Conservation (phyloP, 2,329 filamentous ascomycete species). For the Biscogniauxia mediterranea region DNA sequence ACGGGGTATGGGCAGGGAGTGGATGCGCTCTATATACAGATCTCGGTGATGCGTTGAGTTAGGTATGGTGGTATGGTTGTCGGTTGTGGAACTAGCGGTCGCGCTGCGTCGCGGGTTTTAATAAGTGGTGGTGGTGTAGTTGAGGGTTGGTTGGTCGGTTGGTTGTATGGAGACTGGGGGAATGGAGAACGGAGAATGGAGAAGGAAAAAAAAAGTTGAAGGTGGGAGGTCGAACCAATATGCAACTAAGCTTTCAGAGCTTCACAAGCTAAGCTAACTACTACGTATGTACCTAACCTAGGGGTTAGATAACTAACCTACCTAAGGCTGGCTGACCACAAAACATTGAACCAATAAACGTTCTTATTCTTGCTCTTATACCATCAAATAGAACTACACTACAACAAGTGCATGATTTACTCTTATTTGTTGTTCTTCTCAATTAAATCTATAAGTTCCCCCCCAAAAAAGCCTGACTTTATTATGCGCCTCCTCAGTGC, state of each 20-base stretch:
- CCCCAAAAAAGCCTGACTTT: background rate
- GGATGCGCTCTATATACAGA: background rate
- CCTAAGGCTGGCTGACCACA: no score
- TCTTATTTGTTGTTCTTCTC: background rate
- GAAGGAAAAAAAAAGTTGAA: background rate
- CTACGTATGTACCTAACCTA: no score
- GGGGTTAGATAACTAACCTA: no score
- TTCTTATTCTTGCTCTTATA: no score
- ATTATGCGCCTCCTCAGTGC: conserved; percentile 4
- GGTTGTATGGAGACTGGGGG: background rate
- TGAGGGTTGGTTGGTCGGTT: background rate
- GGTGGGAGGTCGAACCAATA: background rate
- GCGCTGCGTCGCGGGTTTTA: background rate
- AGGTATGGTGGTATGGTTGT: background rate
- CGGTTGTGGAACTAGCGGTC: background rate
- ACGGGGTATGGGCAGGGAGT: no score
- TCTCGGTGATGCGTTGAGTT: background rate
- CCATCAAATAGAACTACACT: background rate
- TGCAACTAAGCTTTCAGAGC: background rate
- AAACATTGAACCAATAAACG: no score
- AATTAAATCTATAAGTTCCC: background rate
- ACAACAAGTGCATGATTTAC: background rate
- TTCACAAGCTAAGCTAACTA: background rate
- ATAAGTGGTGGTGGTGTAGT: background rate
- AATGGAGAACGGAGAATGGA: background rate